Conservation (phyloP, 1,139 yeast genomes). For the Arxiozyma telluris region DNA sequence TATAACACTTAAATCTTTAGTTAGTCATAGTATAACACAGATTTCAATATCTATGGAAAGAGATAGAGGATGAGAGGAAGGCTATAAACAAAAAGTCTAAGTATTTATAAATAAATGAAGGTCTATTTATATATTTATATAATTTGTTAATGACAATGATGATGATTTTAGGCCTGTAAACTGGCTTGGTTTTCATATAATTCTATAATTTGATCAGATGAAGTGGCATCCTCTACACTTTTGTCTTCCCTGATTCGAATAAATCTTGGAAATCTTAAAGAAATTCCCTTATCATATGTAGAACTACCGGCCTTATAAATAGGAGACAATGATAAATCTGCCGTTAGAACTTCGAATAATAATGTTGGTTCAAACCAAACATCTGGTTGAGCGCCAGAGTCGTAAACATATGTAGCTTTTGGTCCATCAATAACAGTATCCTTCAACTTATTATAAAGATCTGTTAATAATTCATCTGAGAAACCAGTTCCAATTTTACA, state of each 20-base stretch:
- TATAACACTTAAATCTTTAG: too few relatives aligned
- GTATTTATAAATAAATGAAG: background rate
- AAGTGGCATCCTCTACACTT: constrained; percentile 79
- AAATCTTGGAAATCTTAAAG: constrained; percentile 86
- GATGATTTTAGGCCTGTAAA: constrained; percentile 4
- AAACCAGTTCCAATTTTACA: constrained; percentile 98
- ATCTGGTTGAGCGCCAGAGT: constrained; percentile 70
- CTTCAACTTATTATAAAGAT: constrained; percentile 50
- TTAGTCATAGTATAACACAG: background rate
- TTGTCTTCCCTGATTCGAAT: constrained; percentile 82
- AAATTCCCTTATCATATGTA: constrained; percentile 76
- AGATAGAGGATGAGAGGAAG: background rate
- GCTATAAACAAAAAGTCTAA: too few relatives aligned
- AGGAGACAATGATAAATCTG: constrained; percentile 89
- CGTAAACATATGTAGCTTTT: constrained; percentile 63
- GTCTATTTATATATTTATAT: background rate
- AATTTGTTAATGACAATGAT: background rate
- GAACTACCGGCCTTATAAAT: constrained; percentile 80
- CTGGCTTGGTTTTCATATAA: constrained; percentile 72
- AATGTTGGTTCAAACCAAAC: constrained; percentile 92
- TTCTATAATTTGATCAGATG: constrained; percentile 82
- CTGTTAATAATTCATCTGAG: constrained; percentile 69
- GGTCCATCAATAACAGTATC: constrained; percentile 64
- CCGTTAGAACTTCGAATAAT: constrained; percentile 87
- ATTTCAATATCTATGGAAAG: too few relatives aligned